Conservation (phyloP, 192 early-diverging fungal species). For the Dimargaris verticillata region DNA sequence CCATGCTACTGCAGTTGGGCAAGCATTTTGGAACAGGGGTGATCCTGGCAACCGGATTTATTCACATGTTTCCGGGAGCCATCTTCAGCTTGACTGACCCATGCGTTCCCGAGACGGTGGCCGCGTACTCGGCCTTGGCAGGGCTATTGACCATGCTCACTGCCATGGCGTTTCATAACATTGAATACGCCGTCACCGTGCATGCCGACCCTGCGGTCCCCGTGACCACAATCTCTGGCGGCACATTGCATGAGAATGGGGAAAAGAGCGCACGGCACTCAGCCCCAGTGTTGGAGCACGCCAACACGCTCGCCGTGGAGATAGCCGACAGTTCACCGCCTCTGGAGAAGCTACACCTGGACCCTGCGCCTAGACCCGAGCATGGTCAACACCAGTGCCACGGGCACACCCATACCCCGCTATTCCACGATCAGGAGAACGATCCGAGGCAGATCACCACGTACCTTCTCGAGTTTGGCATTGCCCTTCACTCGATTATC, state of each 20-base stretch:
- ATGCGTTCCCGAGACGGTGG: constrained; percentile 33
- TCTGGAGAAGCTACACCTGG: no score
- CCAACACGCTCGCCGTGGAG: no score
- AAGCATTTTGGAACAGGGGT: constrained; percentile 50
- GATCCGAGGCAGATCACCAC: no score
- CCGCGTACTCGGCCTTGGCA: constrained; percentile 31
- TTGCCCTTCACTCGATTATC: constrained; percentile 61
- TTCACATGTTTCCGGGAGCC: constrained; percentile 54
- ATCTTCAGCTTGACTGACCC: constrained; percentile 32
- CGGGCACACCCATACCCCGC: no score
- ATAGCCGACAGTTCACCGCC: no score
- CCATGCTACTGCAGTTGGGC: constrained; percentile 19
- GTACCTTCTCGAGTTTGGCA: constrained; percentile 58
- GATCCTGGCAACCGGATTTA: constrained; percentile 58
- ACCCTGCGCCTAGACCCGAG: no score
- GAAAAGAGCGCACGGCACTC: no score
- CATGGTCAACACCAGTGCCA: no score
- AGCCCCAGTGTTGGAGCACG: no score
- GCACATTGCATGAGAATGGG: no score
- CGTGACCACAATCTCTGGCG: background rate
- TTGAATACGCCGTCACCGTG: constrained; percentile 31
- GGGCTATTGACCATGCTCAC: constrained; percentile 43
- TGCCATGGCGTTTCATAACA: constrained; percentile 41
- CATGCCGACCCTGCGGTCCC: background rate
- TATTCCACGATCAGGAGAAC: no score